Percentiles rank a stretch among this genome's conserved stretches.
Evolutionary conservation across 2,329 filamentous ascomycete genomes (phyloP).

Genomic region (Phialocephala sp.): DNA sequence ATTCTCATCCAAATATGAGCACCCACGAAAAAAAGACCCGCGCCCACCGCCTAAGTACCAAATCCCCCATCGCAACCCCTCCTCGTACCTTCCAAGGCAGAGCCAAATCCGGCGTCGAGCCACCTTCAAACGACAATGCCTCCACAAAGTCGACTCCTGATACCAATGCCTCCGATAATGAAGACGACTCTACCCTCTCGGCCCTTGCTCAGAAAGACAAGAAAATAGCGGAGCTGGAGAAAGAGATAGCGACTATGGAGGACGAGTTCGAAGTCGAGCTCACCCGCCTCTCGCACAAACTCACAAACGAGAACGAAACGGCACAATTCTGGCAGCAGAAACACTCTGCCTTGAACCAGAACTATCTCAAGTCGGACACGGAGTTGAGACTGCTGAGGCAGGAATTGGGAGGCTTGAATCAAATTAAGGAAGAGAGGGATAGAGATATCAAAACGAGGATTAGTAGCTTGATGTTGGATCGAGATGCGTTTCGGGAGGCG

Average conservation of each 20-base stretch:
- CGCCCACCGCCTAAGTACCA: constrained; percentile 19
- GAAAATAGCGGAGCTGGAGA: constrained; percentile 58
- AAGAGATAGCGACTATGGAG: constrained; percentile 58
- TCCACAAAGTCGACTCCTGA: constrained; percentile 28
- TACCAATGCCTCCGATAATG: constrained; percentile 22
- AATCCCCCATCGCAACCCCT: constrained; percentile 37
- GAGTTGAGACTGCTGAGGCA: constrained; percentile 57
- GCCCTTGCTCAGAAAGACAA: constrained; percentile 52
- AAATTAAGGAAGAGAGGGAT: constrained; percentile 43
- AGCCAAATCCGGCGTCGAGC: constrained; percentile 23
- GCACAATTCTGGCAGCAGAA: constrained; percentile 64
- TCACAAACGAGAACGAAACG: constrained; percentile 55
- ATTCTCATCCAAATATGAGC: constrained; percentile 24
- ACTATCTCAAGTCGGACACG: constrained; percentile 57
- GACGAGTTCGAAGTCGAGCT: constrained; percentile 59
- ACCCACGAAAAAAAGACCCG: constrained; percentile 32
- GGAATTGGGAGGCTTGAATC: constrained; percentile 45
- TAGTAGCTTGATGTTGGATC: constrained; percentile 38
- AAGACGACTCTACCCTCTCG: constrained; percentile 18
- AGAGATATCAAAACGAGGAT: constrained; percentile 41
- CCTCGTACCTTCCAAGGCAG: constrained; percentile 33
- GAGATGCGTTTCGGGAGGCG: constrained; percentile 51
- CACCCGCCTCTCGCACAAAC: constrained; percentile 54
- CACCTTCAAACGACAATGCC: constrained; percentile 25
- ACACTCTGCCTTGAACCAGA: constrained; percentile 58